Evolutionary conservation across 1,284 basidiomycete species (phyloP).

Genomic region (Fomitopsis betulina): DNA sequence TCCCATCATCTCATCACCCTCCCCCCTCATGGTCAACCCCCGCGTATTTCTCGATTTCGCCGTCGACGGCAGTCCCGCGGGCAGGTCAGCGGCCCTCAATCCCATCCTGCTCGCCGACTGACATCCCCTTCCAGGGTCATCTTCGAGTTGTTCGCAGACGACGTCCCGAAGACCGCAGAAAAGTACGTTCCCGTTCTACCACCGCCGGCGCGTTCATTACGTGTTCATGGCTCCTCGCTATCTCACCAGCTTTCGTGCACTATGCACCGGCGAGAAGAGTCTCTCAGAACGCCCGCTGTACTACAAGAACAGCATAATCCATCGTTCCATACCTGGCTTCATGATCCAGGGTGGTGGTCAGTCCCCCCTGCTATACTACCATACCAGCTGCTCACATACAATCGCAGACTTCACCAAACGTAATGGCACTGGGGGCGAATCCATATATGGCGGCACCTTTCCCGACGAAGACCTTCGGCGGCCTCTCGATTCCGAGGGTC

Average conservation of each 20-base stretch:
- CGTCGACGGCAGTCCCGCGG: slow-evolving; percentile 46
- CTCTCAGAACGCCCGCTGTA: slow-evolving; percentile 66
- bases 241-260: slow-evolving; percentile 68
- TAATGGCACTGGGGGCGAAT: slow-evolving; percentile 81
- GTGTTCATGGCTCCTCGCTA: slow-evolving; percentile 2
- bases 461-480: slow-evolving; percentile 71
- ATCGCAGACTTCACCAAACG: slow-evolving; percentile 66
- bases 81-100: slow-evolving; percentile 42
- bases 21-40: slow-evolving; percentile 38
- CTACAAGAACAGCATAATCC: slow-evolving; percentile 79
- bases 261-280: slow-evolving; percentile 88
- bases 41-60: slow-evolving; percentile 70
- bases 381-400: not conserved
- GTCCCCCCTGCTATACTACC: slow-evolving; percentile 10
- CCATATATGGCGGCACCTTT: slow-evolving; percentile 74
- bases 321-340: slow-evolving; percentile 79
- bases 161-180: slow-evolving; percentile 80
- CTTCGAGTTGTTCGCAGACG: slow-evolving; percentile 78
- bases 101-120: not conserved
- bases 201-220: not conserved
- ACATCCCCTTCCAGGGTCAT: slow-evolving; percentile 46
- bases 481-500: slow-evolving; percentile 63
- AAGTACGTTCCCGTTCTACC: slow-evolving; percentile 48
- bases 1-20: not conserved
- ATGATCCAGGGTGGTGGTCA: slow-evolving; percentile 85